Conservation (phyloP, 1,139 yeast species). For the Blastobotrys serpentis region DNA sequence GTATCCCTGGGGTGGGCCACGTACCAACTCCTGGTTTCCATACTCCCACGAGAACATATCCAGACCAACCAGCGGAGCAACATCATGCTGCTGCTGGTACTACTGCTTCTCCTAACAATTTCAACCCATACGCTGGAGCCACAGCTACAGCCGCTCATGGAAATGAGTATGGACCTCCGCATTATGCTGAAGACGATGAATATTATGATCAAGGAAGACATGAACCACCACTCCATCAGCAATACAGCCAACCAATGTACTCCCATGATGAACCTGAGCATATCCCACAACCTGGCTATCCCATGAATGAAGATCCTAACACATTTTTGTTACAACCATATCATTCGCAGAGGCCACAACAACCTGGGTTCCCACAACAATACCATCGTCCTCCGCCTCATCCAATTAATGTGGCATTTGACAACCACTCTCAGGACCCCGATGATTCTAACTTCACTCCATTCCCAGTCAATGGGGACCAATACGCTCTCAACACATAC, state of each 20-base stretch:
- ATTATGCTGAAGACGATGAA: constrained; percentile 1
- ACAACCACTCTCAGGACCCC: constrained; percentile 26
- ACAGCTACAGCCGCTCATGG: not conserved
- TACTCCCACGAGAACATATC: not conserved
- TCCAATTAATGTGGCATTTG: constrained; percentile 14
- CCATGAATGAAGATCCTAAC: constrained; percentile 14
- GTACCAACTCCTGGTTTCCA: not conserved
- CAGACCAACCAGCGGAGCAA: not conserved
- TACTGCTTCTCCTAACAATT: not conserved
- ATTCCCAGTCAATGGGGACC: constrained; percentile 42
- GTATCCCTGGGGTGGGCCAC: not conserved
- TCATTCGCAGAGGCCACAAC: constrained; percentile 4
- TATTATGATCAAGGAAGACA: not conserved
- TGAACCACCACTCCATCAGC: not conserved
- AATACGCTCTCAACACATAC: constrained; percentile 42
- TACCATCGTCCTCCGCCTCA: constrained; percentile 1
- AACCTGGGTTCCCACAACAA: not conserved
- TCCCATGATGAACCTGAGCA: constrained; percentile 2
- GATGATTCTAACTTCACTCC: constrained; percentile 35
- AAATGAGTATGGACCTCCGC: not conserved
- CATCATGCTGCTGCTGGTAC: not conserved
- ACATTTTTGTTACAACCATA: constrained; percentile 15
- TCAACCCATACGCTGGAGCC: not conserved
- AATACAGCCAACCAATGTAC: not conserved
- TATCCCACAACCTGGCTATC: constrained; percentile 8